Percentiles rank a stretch among this genome's conserved stretches.
These are phyloP conservation scores for Phalaenopsis aphrodite DNA, from an alignment of 106 monocot species.

Conservation along the genomic window DNA sequence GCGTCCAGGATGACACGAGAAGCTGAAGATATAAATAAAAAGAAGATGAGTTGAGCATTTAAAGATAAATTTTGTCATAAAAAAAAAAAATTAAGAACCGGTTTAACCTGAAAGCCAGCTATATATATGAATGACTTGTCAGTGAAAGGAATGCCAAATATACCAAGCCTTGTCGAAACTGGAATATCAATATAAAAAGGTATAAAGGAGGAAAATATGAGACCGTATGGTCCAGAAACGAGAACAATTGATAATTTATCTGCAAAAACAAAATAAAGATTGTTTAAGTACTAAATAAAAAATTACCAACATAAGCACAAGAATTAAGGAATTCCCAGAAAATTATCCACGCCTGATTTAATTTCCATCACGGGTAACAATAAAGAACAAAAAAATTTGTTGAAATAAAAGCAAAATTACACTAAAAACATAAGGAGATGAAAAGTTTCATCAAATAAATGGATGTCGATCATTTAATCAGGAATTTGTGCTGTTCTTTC, in stretches of 20 bases:
- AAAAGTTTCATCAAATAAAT: neutral
- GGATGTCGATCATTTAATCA: neutral
- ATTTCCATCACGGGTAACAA: neutral
- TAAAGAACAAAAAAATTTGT: neutral
- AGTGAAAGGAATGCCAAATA: conserved; percentile 59
- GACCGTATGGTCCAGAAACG: conserved; percentile 84
- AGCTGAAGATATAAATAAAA: conserved; percentile 37
- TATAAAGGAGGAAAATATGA: conserved; percentile 89
- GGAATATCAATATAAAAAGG: conserved; percentile 95
- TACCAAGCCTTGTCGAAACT: conserved; percentile 60
- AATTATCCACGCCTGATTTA: neutral
- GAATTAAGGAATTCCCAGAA: neutral
- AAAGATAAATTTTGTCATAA: neutral
- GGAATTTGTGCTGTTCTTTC: neutral
- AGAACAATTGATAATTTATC: conserved; percentile 33
- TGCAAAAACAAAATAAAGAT: conserved; percentile 26
- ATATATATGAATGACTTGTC: conserved; percentile 88
- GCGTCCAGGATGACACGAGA: conserved; percentile 72
- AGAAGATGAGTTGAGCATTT: neutral
- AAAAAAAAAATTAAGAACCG: neutral
- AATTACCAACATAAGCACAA: neutral
- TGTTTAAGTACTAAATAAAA: neutral
- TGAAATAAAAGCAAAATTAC: neutral
- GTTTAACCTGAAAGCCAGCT: conserved; percentile 76
- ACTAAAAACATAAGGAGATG: neutral